Percentiles rank a stretch among this genome's conserved stretches.
Conservation (phyloP, 2,329 filamentous ascomycete species). For the Parastagonospora nodorum region DNA sequence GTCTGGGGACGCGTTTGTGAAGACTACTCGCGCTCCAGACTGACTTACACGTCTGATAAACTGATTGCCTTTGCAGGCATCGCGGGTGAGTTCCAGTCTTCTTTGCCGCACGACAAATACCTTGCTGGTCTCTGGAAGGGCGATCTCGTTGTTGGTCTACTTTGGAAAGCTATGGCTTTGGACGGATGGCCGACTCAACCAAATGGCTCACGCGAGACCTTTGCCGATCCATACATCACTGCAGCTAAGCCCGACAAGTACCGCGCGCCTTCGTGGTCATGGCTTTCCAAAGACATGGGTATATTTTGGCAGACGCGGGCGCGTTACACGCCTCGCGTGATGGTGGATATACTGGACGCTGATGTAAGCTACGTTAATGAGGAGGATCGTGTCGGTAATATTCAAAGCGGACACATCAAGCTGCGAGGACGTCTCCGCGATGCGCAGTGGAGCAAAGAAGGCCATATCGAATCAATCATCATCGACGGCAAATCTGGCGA, state of each 20-base stretch:
- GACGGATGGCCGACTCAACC: slow-evolving; percentile 2
- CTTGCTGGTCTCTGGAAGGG: slow-evolving; percentile 2
- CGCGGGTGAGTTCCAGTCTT: background rate
- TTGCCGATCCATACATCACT: slow-evolving; percentile 4
- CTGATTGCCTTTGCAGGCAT: slow-evolving; percentile 6
- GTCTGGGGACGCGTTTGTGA: slow-evolving; percentile 2
- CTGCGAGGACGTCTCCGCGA: background rate
- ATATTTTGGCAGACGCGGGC: background rate
- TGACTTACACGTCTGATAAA: slow-evolving; percentile 6
- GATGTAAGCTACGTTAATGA: background rate
- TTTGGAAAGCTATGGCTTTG: slow-evolving; percentile 2
- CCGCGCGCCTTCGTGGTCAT: slow-evolving; percentile 6
- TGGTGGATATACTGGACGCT: background rate
- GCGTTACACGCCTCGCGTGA: background rate
- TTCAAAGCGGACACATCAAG: background rate
- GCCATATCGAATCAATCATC: background rate
- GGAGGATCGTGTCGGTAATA: background rate
- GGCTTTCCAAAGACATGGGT: slow-evolving; percentile 1
- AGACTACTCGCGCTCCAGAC: slow-evolving; percentile 1
- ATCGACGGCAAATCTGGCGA: slow-evolving; percentile 3
- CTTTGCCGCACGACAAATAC: background rate
- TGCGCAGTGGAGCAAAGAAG: background rate
- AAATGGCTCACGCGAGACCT: background rate
- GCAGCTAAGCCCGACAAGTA: background rate
- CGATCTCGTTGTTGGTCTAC: background rate